Evolutionary conservation across 2,329 filamentous ascomycete species (phyloP).

Genomic region (Botrytis medusae): DNA sequence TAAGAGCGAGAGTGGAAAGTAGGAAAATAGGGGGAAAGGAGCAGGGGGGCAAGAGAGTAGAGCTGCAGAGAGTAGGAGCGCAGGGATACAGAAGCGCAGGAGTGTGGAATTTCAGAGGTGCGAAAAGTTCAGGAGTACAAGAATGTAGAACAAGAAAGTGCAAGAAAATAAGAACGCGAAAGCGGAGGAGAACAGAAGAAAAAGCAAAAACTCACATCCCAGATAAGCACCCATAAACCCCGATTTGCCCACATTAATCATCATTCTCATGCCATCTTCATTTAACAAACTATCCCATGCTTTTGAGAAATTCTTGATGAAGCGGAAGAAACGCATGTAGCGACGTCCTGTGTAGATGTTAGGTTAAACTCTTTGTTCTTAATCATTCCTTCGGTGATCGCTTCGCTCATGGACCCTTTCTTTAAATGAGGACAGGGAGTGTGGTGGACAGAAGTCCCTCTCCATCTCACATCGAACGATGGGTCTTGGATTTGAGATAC

Average conservation of each 20-base stretch:
- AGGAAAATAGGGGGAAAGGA: neutral
- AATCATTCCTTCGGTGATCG: no score
- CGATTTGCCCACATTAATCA: conserved; percentile 56
- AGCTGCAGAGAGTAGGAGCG: no score
- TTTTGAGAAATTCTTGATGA: conserved; percentile 57
- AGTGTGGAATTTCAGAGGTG: no score
- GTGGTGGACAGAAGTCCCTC: neutral
- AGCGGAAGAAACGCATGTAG: conserved; percentile 68
- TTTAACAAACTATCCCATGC: conserved; percentile 47
- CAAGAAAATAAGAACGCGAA: no score
- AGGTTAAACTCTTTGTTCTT: neutral
- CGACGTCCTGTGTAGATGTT: conserved; percentile 48
- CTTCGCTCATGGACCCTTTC: neutral
- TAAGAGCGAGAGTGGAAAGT: neutral
- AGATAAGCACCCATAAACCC: conserved; percentile 66
- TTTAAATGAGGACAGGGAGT: neutral
- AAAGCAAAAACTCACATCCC: conserved; percentile 40
- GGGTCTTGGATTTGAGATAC: neutral
- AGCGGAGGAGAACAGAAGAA: neutral
- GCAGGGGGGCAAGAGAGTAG: neutral
- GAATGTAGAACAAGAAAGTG: no score
- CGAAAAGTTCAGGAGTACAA: no score
- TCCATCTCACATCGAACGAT: neutral
- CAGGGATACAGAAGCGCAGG: no score
- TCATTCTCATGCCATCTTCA: conserved; percentile 41